These are phyloP conservation scores for Pichia sp. DNA, from an alignment of 1,139 yeast species.

Conservation along the genomic window DNA sequence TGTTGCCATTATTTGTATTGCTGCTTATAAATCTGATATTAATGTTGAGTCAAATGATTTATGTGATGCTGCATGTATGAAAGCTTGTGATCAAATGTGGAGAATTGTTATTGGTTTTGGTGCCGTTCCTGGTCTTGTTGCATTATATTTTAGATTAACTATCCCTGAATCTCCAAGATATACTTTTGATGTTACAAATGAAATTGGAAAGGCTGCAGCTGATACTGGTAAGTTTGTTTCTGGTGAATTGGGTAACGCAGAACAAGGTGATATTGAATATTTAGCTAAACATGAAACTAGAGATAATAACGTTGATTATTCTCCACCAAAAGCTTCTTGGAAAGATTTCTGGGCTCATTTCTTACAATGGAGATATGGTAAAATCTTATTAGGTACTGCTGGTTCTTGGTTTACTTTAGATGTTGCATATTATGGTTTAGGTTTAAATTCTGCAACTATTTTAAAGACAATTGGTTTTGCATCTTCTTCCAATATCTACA, in stretches of 20 bases:
- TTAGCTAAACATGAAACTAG: constrained; percentile 33
- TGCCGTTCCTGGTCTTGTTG: constrained; percentile 78
- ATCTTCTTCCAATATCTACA: constrained; percentile 54
- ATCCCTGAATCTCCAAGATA: constrained; percentile 93
- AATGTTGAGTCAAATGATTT: constrained; percentile 44
- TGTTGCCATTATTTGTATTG: constrained; percentile 65
- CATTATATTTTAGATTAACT: constrained; percentile 83
- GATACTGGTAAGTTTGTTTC: constrained; percentile 43
- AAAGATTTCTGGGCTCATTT: constrained; percentile 65
- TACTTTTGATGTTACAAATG: constrained; percentile 63
- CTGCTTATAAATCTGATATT: constrained; percentile 61
- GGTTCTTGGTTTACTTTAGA: constrained; percentile 96
- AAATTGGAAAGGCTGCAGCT: constrained; percentile 60
- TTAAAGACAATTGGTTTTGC: constrained; percentile 84
- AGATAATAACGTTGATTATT: constrained; percentile 30
- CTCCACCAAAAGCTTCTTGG: constrained; percentile 54
- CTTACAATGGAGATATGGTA: constrained; percentile 82
- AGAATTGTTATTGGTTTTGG: constrained; percentile 84
- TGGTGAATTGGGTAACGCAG: constrained; percentile 43
- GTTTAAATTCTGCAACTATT: constrained; percentile 71
- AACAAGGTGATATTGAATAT: constrained; percentile 28
- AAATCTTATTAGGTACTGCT: constrained; percentile 85
- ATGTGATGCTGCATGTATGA: constrained; percentile 55
- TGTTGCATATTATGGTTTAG: constrained; percentile 89
- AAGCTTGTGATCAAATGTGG: constrained; percentile 91